Conservation (phyloP, 257 asterid species). For the Jacaranda mimosifolia region DNA sequence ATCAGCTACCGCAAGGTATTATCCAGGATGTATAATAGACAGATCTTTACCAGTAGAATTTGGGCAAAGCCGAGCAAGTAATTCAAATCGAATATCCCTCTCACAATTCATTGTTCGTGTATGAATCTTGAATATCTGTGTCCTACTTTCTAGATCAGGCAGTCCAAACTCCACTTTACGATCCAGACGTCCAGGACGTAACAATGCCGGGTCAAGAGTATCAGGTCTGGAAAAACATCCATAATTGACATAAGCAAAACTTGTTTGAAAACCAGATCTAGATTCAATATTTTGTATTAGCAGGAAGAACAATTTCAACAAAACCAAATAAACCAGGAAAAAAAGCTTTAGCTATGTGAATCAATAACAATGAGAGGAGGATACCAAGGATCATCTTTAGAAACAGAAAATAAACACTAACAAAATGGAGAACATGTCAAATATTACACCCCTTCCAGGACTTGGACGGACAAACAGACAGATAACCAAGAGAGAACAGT, state of each 20-base stretch:
- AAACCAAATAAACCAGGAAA: neutral
- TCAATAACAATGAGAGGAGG: neutral
- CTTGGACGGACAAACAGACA: no score
- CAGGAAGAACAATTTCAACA: neutral
- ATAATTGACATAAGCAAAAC: neutral
- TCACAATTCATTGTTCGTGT: slow-evolving; percentile 94
- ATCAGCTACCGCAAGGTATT: neutral
- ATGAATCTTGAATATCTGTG: slow-evolving; percentile 89
- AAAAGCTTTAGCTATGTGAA: no score
- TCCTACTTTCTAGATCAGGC: slow-evolving; percentile 93
- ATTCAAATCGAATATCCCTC: slow-evolving; percentile 83
- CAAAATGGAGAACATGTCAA: neutral
- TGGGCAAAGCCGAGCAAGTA: slow-evolving; percentile 94
- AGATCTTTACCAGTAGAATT: slow-evolving; percentile 65
- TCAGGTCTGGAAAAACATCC: slow-evolving; percentile 67
- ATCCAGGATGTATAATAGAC: neutral
- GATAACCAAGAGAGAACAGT: no score
- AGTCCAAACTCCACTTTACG: slow-evolving; percentile 97
- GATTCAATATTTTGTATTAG: neutral
- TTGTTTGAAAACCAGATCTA: neutral
- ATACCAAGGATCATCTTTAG: neutral
- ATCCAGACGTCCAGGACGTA: slow-evolving; percentile 95
- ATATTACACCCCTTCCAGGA: no score
- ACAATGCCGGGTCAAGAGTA: slow-evolving; percentile 91
- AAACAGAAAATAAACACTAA: neutral